A percentile compares a stretch with the other conserved stretches of the same genome.
Conservation (phyloP, 1,284 basidiomycete genomes). For the Apiotrichum siamense region DNA sequence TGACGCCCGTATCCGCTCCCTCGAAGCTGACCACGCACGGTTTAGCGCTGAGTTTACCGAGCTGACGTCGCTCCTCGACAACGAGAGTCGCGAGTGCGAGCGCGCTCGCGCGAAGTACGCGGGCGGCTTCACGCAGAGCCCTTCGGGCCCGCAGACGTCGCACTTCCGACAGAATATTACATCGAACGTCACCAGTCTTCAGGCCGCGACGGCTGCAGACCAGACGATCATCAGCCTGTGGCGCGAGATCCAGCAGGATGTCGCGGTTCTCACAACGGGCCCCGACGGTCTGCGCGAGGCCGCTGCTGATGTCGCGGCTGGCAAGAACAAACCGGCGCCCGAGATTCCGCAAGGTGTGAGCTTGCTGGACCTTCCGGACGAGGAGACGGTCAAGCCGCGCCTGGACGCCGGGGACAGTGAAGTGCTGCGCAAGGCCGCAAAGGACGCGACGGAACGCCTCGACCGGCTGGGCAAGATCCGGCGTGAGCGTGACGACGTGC, state of each 20-base stretch:
- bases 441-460: slow-evolving; percentile 70
- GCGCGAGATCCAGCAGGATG: slow-evolving; percentile 63
- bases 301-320: slow-evolving; percentile 58
- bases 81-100: slow-evolving; percentile 76
- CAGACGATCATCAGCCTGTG: slow-evolving; percentile 68
- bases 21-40: slow-evolving; percentile 59
- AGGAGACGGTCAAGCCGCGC: slow-evolving; percentile 42
- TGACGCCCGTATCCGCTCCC: slow-evolving; percentile 53
- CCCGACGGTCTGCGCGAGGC: slow-evolving; percentile 55
- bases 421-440: slow-evolving; percentile 62
- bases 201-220: slow-evolving; percentile 73
- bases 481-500: slow-evolving; percentile 73
- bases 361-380: slow-evolving; percentile 56
- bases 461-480: slow-evolving; percentile 72
- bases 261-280: slow-evolving; percentile 56
- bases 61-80: slow-evolving; percentile 61
- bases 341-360: slow-evolving; percentile 25
- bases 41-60: slow-evolving; percentile 61
- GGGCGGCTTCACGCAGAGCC: slow-evolving; percentile 83
- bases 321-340: slow-evolving; percentile 51
- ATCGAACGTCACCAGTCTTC: slow-evolving; percentile 66
- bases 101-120: slow-evolving; percentile 75
- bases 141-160: slow-evolving; percentile 67
- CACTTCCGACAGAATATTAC: slow-evolving; percentile 72
- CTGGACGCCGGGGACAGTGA: slow-evolving; percentile 53